Base-by-base conservation (phyloP, 495 filamentous ascomycete species). In the Thozetella sp. region DNA sequence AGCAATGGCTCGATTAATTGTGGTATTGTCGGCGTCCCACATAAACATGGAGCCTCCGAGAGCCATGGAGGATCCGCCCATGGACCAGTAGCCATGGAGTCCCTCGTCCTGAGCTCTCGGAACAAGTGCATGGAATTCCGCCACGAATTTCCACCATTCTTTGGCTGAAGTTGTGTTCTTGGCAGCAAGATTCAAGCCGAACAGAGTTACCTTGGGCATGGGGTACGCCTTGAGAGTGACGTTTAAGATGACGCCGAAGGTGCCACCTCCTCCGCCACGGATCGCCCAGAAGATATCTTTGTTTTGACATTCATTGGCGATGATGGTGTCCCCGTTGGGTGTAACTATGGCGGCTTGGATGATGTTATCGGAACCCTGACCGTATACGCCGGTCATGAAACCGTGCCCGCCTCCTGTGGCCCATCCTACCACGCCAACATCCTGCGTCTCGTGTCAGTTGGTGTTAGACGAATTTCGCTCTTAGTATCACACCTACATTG, bases 231-330 rank as follows among this genome's bases (percentile, higher is more conserved):
- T 55, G 27, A 64, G 59, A 6, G 79, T 85, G 56, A 80, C 67
- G 2, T 74, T 78, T 30, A 67, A 70, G 9, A 86, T 73, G 12
- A 85, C 75, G 1, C 77, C 83, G 46, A 79, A 85, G n/a, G 80
- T 83, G 2, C 79, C 77, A 12, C 72, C 80, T 15, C 82, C 84
- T 11, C 83, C 84, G 6, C 83, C 84, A 40, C 76, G 70, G 2
- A 86, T 67, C 3, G 85, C 85, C 83, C 82, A 86, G 66, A 80
- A 87, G 2, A 87, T 62, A 65, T 86, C 84, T 0, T 67, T 43
- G 60, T 85, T 74, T 56, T 78, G 60, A 25, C 71, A 72, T 25
- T 73, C 74, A 53, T 73, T 77, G 1, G 75, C 78, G 0, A 66
- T 75, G 45, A 83, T 22, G 15, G 76, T 67, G 0, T 74, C 62